Evolutionary conservation across 768 basidiomycete genomes (phyloP), one percentile per base, ranked within the genome.

Genomic region (Strobilomyces dryophilus): DNA sequence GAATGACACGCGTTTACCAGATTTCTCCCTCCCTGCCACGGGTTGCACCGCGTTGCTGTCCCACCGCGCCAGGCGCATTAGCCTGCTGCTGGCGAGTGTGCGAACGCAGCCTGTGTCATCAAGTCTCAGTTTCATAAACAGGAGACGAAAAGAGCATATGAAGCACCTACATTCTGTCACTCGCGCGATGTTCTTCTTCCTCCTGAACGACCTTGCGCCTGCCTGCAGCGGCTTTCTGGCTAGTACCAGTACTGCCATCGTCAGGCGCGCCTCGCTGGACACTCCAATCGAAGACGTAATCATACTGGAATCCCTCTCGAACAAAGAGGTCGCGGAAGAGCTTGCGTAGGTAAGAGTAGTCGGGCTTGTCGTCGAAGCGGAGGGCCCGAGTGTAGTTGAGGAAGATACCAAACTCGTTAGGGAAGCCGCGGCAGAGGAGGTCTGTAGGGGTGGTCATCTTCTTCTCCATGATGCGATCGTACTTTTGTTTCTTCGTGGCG

Each of bases 401-500:
- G 82, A 98, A 98, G 63, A 98, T 97, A 39, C 94, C 95, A 60
- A 98, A 97, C 76, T 99, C 97, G 77, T 94, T 95, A 56, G 97
- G 95, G 83, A 97, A 98, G n/a, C 92, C 94, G 61, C 95, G 94
- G 78, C 95, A 98, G 27, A 99, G 84, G 53, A 95, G 79, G 70
- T 98, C 94, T 47, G 92, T 95, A 14, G 94, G 92, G 0, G 94
- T 97, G 35, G 97, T 98, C 94, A 99, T 98, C 84, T 99, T 99
- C 84, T 99, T 99, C 77, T 99, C 97, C 97, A 99, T 99, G 77
- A 99, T 99, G 55, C 97, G 88, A 74, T 98, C 97, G 73, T 98
- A 98, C 78, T 99, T 99, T 81, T 99, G 97, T 84, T 99, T 99
- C 92, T 99, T 99, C 54, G 97, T 99, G 37, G 95, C 95, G 55